Conservation (phyloP, 2,329 filamentous ascomycete species). For the Alternaria longipes region DNA sequence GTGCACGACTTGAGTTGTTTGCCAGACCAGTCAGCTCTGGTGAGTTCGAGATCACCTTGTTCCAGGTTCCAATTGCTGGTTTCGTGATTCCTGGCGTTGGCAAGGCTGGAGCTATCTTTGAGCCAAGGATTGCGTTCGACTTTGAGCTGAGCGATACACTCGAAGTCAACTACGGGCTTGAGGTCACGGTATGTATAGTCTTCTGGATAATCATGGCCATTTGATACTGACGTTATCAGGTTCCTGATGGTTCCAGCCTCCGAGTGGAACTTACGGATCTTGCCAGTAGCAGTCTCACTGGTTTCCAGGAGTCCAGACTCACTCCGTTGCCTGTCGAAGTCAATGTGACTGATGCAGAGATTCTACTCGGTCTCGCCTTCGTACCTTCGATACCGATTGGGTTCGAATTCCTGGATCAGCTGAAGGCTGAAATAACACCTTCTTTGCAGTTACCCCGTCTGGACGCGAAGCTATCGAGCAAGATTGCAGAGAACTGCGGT, state of each 20-base stretch:
- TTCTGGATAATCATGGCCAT: background rate
- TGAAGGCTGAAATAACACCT: slow-evolving; percentile 39
- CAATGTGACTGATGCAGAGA: slow-evolving; percentile 36
- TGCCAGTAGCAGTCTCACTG: slow-evolving; percentile 32
- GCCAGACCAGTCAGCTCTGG: slow-evolving; percentile 36
- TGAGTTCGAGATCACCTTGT: slow-evolving; percentile 33
- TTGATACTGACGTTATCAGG: slow-evolving; percentile 23
- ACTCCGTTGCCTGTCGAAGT: slow-evolving; percentile 46
- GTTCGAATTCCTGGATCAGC: slow-evolving; percentile 43
- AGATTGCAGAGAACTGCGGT: slow-evolving; percentile 33
- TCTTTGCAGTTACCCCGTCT: slow-evolving; percentile 47
- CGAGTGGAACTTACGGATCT: slow-evolving; percentile 40
- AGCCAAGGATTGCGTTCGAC: slow-evolving; percentile 37
- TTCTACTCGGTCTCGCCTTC: slow-evolving; percentile 43
- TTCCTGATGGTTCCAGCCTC: slow-evolving; percentile 43
- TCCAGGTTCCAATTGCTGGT: slow-evolving; percentile 40
- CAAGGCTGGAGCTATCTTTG: slow-evolving; percentile 48
- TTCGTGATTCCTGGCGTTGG: slow-evolving; percentile 50
- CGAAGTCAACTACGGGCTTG: slow-evolving; percentile 49
- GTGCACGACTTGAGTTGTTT: slow-evolving; percentile 48
- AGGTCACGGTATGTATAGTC: slow-evolving; percentile 41
- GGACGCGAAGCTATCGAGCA: slow-evolving; percentile 38
- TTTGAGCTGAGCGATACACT: slow-evolving; percentile 41
- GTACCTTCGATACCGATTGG: slow-evolving; percentile 47
- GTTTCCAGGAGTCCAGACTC: slow-evolving; percentile 42